A percentile compares a stretch with the other conserved stretches of the same genome.
phyloP scores from a whole-genome alignment of 2,329 filamentous ascomycete genomes.

The Talaromyces sp. region DNA sequence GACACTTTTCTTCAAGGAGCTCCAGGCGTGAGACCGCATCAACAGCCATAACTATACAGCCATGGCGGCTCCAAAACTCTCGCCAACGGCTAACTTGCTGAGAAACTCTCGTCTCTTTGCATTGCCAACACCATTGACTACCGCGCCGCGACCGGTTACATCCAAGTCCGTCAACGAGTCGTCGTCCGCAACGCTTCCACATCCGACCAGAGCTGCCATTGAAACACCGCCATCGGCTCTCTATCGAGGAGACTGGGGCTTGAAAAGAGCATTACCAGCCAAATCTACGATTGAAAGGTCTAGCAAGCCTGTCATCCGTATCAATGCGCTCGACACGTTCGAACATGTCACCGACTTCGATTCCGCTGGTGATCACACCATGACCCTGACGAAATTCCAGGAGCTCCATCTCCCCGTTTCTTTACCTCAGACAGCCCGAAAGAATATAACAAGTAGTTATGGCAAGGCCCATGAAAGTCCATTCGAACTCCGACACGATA shows the following conservation, averaged over 20 bases:
- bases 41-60: conserved; percentile 31
- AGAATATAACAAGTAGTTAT: background rate
- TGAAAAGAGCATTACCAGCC: conserved; percentile 79
- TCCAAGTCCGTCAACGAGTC: conserved; percentile 55
- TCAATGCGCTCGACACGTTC: conserved; percentile 76
- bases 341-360: conserved; percentile 89
- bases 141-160: conserved; percentile 54
- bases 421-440: conserved; percentile 33
- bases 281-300: conserved; percentile 70
- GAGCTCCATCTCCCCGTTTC: conserved; percentile 74
- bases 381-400: conserved; percentile 81
- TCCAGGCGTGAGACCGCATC: conserved; percentile 18
- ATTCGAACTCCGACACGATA: conserved; percentile 46
- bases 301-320: conserved; percentile 68
- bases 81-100: conserved; percentile 67
- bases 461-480: conserved; percentile 35
- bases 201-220: conserved; percentile 81
- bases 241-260: conserved; percentile 81
- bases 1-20: conserved; percentile 34
- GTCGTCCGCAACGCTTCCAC: conserved; percentile 68
- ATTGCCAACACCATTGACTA: conserved; percentile 71
- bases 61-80: conserved; percentile 49
- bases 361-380: conserved; percentile 75
- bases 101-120: conserved; percentile 88
- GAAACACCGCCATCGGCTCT: conserved; percentile 72